phyloP scores from a whole-genome alignment of 129 eudicot genomes.

The carrot (Daucus carota) region DNA sequence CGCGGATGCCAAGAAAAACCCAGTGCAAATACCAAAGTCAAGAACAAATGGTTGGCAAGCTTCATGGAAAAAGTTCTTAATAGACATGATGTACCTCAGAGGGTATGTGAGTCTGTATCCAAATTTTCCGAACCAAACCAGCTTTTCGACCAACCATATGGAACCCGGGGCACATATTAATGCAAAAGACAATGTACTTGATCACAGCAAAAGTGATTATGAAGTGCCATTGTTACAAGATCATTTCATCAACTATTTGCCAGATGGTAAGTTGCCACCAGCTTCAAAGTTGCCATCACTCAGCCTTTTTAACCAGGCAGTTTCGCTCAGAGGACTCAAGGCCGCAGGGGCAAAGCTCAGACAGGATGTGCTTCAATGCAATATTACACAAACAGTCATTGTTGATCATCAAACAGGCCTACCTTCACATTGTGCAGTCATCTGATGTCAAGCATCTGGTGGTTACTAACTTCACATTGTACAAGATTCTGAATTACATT shows the following conservation, averaged over 20 bases:
- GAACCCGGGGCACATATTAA: conserved; percentile 97
- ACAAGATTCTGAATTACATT: background rate
- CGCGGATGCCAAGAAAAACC: conserved; percentile 71
- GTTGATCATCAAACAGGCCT: conserved; percentile 76
- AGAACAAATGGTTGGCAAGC: conserved; percentile 98
- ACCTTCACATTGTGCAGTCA: conserved; percentile 64
- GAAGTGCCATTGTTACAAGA: conserved; percentile 82
- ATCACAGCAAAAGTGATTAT: conserved; percentile 68
- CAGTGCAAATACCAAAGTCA: conserved; percentile 92
- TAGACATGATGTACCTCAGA: conserved; percentile 94
- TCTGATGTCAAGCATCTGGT: conserved; percentile 25
- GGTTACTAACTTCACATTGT: background rate
- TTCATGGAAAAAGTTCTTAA: conserved; percentile 93
- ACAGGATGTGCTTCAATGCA: conserved; percentile 82
- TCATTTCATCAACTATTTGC: conserved; percentile 61
- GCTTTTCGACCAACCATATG: conserved; percentile 97
- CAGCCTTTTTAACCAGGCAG: conserved; percentile 74
- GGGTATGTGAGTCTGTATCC: conserved; percentile 88
- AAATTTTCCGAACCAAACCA: conserved; percentile 82
- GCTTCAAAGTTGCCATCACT: conserved; percentile 80
- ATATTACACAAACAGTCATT: conserved; percentile 42
- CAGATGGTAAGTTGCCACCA: conserved; percentile 73
- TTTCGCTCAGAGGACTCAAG: conserved; percentile 74
- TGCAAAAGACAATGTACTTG: conserved; percentile 72
- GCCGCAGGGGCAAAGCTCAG: conserved; percentile 91